Conservation (phyloP, 768 basidiomycete species). For the Harrya chromipes region DNA sequence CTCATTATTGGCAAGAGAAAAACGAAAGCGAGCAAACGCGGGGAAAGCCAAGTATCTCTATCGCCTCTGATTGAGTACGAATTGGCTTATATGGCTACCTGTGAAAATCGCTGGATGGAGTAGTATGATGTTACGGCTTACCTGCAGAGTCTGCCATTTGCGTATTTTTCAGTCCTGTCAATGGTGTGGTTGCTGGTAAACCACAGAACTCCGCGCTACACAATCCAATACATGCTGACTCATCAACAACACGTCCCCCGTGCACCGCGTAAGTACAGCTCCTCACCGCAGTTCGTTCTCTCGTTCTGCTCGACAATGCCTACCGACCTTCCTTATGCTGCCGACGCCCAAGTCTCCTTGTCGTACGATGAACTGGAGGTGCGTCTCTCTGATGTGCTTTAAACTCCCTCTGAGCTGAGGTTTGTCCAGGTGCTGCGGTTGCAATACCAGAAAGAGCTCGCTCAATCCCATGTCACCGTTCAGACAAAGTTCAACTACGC, state of each 20-base stretch:
- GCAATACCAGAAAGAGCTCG: constrained; percentile 88
- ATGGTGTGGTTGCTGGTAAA: constrained; percentile 27
- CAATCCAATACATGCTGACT: constrained; percentile 19
- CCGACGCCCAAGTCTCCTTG: constrained; percentile 87
- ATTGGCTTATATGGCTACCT: constrained; percentile 26
- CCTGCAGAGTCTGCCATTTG: constrained; percentile 53
- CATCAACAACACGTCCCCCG: constrained; percentile 23
- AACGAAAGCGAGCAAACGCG: constrained; percentile 27
- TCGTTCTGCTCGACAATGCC: constrained; percentile 42
- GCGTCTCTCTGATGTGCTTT: background rate
- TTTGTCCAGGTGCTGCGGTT: constrained; percentile 65
- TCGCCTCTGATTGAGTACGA: constrained; percentile 32
- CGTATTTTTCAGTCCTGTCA: constrained; percentile 14
- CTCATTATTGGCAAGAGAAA: constrained; percentile 49
- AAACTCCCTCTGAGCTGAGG: background rate
- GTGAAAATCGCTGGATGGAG: constrained; percentile 24
- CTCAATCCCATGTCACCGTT: constrained; percentile 79
- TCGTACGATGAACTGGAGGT: constrained; percentile 91
- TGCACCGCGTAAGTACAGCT: constrained; percentile 6
- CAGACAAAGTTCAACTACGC: constrained; percentile 98
- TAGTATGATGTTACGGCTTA: constrained; percentile 37
- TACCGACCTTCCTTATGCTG: constrained; percentile 92
- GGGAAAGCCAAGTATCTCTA: constrained; percentile 34
- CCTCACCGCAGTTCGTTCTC: constrained; percentile 13
- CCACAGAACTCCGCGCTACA: constrained; percentile 19